Base-by-base conservation (phyloP, 805 yeast species). In the Pichia membranifaciens region DNA sequence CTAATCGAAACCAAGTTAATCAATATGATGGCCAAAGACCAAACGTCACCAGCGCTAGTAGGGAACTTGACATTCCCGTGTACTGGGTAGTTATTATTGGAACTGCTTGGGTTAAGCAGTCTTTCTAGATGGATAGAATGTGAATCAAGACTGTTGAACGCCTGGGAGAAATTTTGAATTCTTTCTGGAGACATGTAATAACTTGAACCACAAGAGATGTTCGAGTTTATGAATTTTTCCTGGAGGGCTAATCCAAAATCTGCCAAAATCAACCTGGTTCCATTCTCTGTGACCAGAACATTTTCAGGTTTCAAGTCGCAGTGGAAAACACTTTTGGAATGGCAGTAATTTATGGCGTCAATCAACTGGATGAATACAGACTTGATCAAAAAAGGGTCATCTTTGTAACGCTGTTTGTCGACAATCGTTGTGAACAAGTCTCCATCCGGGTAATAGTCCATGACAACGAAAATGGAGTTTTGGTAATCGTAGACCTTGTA, bases 301-400 rank as follows among this genome's bases (percentile, higher is more conserved):
- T 93, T 93, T 64, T 93, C 98, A 5, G 99, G 99, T 69, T 93
- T 93, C 54, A 90, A 79, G 66, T 90, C 98, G 61, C 97, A 86
- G 63, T 90, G 98, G 62, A 82, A 91, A 33, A 91, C 79, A n/a
- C 85, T 83, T 51, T 76, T 78, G 2, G 83, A 73, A 64, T 91
- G 97, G 59, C 95, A 86, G 67, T 82, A 86, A 52, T 79, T 78
- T 45, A 90, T 75, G 3, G 90, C 96, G 52, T 89, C 86, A 38
- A 91, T 72, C 63, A 93, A 75, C 66, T 93, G 97, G 37, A 75
- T 58, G 58, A 85, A 84, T 53, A 76, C 83, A 50, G 71, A 73
- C 61, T 78, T 81, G 60, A 76, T 74, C 51, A 70, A 60, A 15
- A 58, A 58, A 6, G 79, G 80, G 50, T 78, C 76, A 38, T 74